Evolutionary conservation across 2,329 filamentous ascomycete genomes (phyloP), one percentile per base, ranked within the genome.

Genomic region (Curvularia hawaiiensis): DNA sequence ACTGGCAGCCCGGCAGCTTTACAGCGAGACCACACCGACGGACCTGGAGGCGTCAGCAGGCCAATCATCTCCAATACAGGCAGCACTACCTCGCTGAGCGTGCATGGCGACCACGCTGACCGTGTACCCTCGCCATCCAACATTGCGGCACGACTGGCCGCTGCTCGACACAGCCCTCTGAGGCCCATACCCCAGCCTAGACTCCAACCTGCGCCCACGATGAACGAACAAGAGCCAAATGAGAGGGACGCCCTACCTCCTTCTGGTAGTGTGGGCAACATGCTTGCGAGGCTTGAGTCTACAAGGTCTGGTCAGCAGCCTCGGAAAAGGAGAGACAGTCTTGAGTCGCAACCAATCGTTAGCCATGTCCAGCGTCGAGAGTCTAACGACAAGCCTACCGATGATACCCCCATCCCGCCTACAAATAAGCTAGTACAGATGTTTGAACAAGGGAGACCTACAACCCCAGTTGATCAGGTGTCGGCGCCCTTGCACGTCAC

Each of bases 341-440:
- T 56, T 31, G 66, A 48, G 9, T 61, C 66, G n/a, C 61, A 56
- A 5, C 57, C 64, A 20, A 53, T 47, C 28, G 58, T 57, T 18
- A 63, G 55, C 56, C 60, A 57, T 18, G 39, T 44, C 12, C 54
- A 52, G 22, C 49, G 30, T 22, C 53, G 50, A 35, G 20, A 46
- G 28, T 31, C 26, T 22, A 45, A 48, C 39, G 56, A 67, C 33
- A 77, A 78, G 35, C 61, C 76, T 16, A 77, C 81, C 12, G 85
- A 90, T 69, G 83, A 84, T 10, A 82, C 80, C 1, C 79, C 85
- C 6, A 87, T 90, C 49, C 79, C 84, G 24, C 82, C 88, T 0
- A 88, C 88, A 0, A 85, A 80, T 3, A 84, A 86, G 4, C 79
- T 91, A 20, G 88, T 91, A 52, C 84, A 84, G 39, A 82, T 90